Conservation (phyloP, 2,329 filamentous ascomycete genomes). For the Alternaria triticina region DNA sequence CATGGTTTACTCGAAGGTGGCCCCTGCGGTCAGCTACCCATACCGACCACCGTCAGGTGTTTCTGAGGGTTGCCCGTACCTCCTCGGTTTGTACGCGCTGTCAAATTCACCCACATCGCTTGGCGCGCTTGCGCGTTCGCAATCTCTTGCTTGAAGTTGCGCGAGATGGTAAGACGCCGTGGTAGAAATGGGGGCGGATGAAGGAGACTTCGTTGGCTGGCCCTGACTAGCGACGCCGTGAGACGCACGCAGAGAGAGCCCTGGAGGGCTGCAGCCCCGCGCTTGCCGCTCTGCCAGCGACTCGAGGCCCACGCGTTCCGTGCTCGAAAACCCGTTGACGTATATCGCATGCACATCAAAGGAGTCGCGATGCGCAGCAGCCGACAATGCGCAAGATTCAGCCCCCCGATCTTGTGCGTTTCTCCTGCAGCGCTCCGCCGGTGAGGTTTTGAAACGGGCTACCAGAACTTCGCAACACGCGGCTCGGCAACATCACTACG, state of each 20-base stretch:
- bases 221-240: background rate
- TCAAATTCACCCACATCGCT: background rate
- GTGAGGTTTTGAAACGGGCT: background rate
- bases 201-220: background rate
- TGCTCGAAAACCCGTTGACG: background rate
- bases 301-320: conserved; percentile 3
- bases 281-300: background rate
- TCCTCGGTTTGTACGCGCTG: background rate
- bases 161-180: background rate
- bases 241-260: background rate
- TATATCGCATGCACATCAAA: background rate
- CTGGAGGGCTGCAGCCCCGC: background rate
- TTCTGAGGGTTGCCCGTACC: no score
- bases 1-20: background rate
- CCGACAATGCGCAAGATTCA: background rate
- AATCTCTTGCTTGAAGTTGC: background rate
- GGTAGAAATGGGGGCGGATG: background rate
- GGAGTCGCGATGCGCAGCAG: background rate
- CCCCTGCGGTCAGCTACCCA: background rate
- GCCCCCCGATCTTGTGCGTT: background rate
- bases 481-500: background rate
- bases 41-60: no score
- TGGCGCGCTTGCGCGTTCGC: background rate
- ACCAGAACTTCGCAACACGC: background rate
- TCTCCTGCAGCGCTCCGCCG: background rate